Evolutionary conservation across 2,329 filamentous ascomycete species (phyloP).

Genomic region (Neofusicoccum parvum): DNA sequence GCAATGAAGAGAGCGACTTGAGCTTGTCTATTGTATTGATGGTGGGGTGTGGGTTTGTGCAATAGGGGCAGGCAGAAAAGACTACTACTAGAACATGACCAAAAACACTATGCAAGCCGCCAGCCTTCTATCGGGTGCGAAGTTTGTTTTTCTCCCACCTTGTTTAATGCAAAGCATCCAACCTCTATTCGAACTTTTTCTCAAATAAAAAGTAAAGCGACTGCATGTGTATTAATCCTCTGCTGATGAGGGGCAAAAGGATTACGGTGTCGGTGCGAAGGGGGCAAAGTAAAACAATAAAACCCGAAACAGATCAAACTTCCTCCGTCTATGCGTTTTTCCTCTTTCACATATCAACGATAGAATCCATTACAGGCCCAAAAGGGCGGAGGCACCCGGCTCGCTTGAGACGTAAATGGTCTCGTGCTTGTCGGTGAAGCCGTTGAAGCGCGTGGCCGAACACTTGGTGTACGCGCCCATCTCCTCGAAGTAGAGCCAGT

Average conservation of each 20-base stretch:
- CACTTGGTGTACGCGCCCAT: conserved; percentile 99
- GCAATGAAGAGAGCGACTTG: neutral
- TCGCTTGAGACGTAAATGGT: conserved; percentile 95
- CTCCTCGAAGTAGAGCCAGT: conserved; percentile 98
- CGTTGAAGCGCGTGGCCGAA: conserved; percentile 96
- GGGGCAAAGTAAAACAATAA: neutral
- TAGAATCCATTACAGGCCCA: conserved; percentile 41
- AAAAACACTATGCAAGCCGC: neutral
- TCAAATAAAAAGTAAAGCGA: no score
- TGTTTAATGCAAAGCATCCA: neutral
- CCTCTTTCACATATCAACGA: neutral
- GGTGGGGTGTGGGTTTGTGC: neutral
- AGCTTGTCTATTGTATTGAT: conserved; percentile 1
- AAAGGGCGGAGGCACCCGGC: conserved; percentile 75
- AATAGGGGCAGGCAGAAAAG: neutral
- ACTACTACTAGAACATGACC: neutral
- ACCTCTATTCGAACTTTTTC: neutral
- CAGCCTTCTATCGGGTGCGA: neutral
- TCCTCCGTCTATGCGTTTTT: conserved; percentile 2
- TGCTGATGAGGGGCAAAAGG: neutral
- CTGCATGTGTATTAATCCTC: neutral
- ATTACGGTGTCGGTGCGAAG: neutral
- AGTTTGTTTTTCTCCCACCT: neutral
- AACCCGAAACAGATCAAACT: neutral
- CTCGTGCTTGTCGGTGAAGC: conserved; percentile 89